Base-by-base conservation (phyloP, 2,329 filamentous ascomycete genomes). In the Ophiostoma australiae region DNA sequence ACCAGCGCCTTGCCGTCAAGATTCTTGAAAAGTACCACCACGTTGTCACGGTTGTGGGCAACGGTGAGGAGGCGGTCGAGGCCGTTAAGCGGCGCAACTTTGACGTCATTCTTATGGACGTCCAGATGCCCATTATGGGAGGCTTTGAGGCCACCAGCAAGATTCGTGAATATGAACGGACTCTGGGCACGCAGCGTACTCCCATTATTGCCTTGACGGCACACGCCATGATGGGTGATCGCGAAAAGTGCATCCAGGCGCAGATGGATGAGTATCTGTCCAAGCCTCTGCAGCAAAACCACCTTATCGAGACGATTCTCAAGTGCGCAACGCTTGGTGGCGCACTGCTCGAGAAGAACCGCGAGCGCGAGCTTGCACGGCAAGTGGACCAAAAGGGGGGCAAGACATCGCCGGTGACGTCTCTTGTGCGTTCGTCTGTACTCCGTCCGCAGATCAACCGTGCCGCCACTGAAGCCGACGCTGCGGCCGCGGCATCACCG, bases 121-220 rank as follows among this genome's bases (percentile, higher is more conserved):
- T 99, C 23, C 95, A 98, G 79, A 99, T 99, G 95, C 95, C 95
- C n/a, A 91, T 98, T 77, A 98, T 98, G 94, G 95, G 95, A 78
- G 95, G 95, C 65, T 98, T 99, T 78, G 95, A 99, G 81, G 94
- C 95, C 17, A 99, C 95, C 4, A 92, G 90, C 75, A 97, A 97
- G 83, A 99, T 99, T 75, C 89, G 95, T 77, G 93, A 97, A 79
- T 98, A 94, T 80, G 95, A 99, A 80, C 89, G 90, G 72, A 91
- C 90, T 74, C 87, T 92, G 75, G 90, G 90, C 70, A 86, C 92
- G 44, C 89, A 92, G 72, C 88, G 94, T 69, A 97, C 94, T 13
- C 95, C 95, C 17, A 97, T 99, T 77, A 97, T 99, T 76, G 95
- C 95, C 1, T 86, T 99, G 65, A 99, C 95, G 15, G 95, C 95